These are phyloP conservation scores for Wickerhamiella shivajii DNA, from an alignment of 805 yeast genomes.

Conservation along the genomic window DNA sequence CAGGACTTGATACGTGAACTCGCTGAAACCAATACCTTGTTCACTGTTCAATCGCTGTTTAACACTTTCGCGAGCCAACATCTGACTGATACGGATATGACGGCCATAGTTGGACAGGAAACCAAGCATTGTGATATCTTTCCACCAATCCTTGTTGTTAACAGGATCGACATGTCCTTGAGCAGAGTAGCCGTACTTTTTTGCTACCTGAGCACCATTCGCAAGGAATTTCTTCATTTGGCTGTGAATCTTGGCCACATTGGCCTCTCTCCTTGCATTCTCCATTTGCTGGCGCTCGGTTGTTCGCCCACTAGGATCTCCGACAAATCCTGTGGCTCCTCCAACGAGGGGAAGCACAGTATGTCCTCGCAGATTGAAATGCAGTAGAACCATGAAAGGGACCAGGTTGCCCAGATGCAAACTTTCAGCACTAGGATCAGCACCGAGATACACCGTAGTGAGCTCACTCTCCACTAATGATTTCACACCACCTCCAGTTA, in stretches of 20 bases:
- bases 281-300: constrained; percentile 57
- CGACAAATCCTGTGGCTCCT: constrained; percentile 82
- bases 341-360: constrained; percentile 61
- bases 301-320: constrained; percentile 88
- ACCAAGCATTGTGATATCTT: constrained; percentile 54
- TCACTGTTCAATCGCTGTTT: constrained; percentile 54
- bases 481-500: constrained; percentile 16
- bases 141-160: constrained; percentile 83
- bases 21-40: constrained; percentile 81
- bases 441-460: constrained; percentile 73
- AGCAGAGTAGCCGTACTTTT: constrained; percentile 27
- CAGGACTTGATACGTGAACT: constrained; percentile 79
- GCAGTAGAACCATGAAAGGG: constrained; percentile 73
- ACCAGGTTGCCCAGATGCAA: constrained; percentile 82
- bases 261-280: constrained; percentile 35
- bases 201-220: constrained; percentile 50
- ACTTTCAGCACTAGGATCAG: constrained; percentile 87
- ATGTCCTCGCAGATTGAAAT: constrained; percentile 76
- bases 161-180: constrained; percentile 32
- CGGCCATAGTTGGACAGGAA: constrained; percentile 67
- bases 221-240: constrained; percentile 52
- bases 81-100: constrained; percentile 65
- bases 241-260: constrained; percentile 40
- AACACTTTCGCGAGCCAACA: constrained; percentile 82
- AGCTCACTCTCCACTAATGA: constrained; percentile 23